A percentile compares a stretch with the other conserved stretches of the same genome.
Conservation (phyloP, 2,329 filamentous ascomycete genomes). For the Nemania abortiva region DNA sequence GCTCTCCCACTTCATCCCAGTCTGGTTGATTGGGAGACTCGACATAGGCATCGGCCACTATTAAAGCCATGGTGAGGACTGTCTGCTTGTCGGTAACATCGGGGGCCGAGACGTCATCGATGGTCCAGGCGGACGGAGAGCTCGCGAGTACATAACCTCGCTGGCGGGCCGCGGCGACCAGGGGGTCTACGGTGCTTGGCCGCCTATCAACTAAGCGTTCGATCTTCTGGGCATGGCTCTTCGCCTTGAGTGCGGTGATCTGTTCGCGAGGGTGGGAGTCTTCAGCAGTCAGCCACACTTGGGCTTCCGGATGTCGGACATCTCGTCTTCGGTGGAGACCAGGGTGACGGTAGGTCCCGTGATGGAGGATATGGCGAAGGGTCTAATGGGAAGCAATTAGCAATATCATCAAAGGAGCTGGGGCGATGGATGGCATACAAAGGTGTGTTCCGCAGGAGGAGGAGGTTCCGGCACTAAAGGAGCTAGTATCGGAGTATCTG, state of each 20-base stretch:
- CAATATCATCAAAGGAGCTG: not conserved
- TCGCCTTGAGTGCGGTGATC: slow-evolving; percentile 67
- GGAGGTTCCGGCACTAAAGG: slow-evolving; percentile 59
- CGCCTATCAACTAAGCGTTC: slow-evolving; percentile 85
- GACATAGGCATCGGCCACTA: slow-evolving; percentile 92
- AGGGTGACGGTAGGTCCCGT: slow-evolving; percentile 85
- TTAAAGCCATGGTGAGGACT: slow-evolving; percentile 84
- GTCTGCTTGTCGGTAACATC: slow-evolving; percentile 89
- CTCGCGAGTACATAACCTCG: slow-evolving; percentile 76
- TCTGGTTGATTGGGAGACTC: slow-evolving; percentile 76
- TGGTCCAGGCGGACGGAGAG: slow-evolving; percentile 81
- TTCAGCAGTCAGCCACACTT: slow-evolving; percentile 72
- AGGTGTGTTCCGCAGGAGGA: slow-evolving; percentile 66
- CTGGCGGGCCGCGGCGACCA: slow-evolving; percentile 78
- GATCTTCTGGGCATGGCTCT: slow-evolving; percentile 76
- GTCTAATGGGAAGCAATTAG: slow-evolving; percentile 42
- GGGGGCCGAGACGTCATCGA: slow-evolving; percentile 82
- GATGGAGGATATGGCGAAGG: slow-evolving; percentile 92
- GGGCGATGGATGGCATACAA: slow-evolving; percentile 55
- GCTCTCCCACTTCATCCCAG: slow-evolving; percentile 83
- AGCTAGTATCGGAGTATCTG: slow-evolving; percentile 57
- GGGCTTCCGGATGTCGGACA: slow-evolving; percentile 68
- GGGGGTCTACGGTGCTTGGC: slow-evolving; percentile 79
- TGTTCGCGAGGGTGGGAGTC: slow-evolving; percentile 66
- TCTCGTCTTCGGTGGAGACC: slow-evolving; percentile 82